Base-by-base conservation (phyloP, 441 rosid genomes). In the Pelargonium citronellum region DNA sequence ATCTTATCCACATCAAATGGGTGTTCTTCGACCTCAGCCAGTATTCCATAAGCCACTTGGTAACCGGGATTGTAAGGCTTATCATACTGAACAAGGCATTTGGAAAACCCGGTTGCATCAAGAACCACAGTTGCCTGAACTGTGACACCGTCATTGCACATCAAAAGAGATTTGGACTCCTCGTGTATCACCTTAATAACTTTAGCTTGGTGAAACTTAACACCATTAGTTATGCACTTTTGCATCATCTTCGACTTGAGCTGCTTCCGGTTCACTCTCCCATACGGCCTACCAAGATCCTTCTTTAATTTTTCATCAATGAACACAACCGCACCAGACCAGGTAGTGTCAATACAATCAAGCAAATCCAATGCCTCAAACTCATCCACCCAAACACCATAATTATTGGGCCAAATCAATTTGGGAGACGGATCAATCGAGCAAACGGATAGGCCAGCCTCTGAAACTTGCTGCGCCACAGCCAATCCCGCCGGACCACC, bases 401-500 rank as follows among this genome's bases (percentile, higher is more conserved):
- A 93, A 73, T 93, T 93, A 74, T 93, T 93, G 46, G 98, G 98
- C 97, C 97, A 93, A 27, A 93, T 89, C 80, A 93, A 83, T 72
- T 80, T 84, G 1, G 96, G 98, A 47, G 81, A 91, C 0, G 98
- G 98, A 61, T 93, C 97, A 20, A 93, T 89, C 1, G 85, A 82
- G 79, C 93, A 88, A 43, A 93, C 98, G 0, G 92, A 87, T 67
- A 91, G 95, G 19, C 98, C 98, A 0, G 96, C 96, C 79, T 86
- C 89, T 0, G 98, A 89, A 37, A 93, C 98, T 71, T 83, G 95
- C 80, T 91, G 96, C 4, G 98, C 97, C 67, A 93, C 97, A 1
- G 98, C 97, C 13, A 93, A 88, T 71, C 98, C 98, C 0, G 98
- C 97, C 10, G 97, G 97, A 3, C 98, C 98, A 0, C 98, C 98